phyloP scores from a whole-genome alignment of 306 rosid genomes.

The Glycine tomentella region DNA sequence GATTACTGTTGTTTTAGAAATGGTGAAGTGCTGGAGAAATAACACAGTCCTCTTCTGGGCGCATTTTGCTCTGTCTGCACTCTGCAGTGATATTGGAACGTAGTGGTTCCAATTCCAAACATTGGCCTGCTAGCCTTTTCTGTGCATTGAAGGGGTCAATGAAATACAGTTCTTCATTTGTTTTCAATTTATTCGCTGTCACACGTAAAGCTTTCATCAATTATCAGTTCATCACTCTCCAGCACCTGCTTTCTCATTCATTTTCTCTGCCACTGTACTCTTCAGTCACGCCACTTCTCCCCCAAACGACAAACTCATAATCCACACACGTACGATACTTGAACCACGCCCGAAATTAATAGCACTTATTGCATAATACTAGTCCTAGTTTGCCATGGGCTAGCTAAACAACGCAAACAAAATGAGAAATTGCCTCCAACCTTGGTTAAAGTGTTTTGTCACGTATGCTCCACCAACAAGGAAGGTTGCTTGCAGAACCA shows the following conservation, averaged over 20 bases:
- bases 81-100: conserved; percentile 6
- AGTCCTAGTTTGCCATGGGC: too few relatives aligned
- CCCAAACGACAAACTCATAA: neutral
- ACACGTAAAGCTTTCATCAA: neutral
- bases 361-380: too few relatives aligned
- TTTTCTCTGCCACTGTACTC: neutral
- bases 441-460: neutral
- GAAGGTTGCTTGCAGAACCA: too few relatives aligned
- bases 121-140: neutral
- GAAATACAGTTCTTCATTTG: neutral
- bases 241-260: neutral
- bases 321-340: neutral
- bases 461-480: neutral
- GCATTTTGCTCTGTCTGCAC: too few relatives aligned
- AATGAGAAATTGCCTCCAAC: too few relatives aligned
- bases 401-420: too few relatives aligned
- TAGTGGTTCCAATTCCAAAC: neutral
- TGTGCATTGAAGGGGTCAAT: conserved; percentile 13
- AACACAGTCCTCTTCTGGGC: neutral
- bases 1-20: too few relatives aligned
- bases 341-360: too few relatives aligned
- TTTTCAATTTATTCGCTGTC: neutral
- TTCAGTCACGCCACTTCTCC: conserved; percentile 12
- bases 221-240: neutral
- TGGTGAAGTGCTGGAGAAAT: too few relatives aligned